Evolutionary conservation across 495 filamentous ascomycete genomes (phyloP).

Genomic region (Xylaria telfairii): DNA sequence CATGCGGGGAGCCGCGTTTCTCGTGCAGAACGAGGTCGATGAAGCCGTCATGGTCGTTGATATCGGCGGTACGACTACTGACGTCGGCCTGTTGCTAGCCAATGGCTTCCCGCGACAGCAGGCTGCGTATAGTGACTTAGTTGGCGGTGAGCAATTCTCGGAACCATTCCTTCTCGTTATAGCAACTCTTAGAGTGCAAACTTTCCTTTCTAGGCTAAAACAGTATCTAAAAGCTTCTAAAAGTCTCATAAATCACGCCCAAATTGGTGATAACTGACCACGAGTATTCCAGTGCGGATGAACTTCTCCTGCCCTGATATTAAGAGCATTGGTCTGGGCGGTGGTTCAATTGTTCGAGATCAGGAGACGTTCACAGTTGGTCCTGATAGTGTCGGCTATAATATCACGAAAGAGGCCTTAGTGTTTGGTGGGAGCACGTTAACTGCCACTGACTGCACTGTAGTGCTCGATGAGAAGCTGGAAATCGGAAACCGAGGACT

Average conservation of each 20-base stretch:
- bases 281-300: too few species aligned
- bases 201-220: too few species aligned
- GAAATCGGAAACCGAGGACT: conserved; percentile 46
- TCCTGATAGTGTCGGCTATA: conserved; percentile 63
- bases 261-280: too few species aligned
- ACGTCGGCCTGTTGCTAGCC: conserved; percentile 58
- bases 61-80: conserved; percentile 63
- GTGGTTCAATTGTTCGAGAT: conserved; percentile 56
- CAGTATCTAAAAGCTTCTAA: too few species aligned
- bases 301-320: conserved; percentile 63
- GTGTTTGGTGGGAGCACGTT: conserved; percentile 59
- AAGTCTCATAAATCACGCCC: too few species aligned
- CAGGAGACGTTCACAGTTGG: conserved; percentile 51
- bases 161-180: too few species aligned
- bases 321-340: conserved; percentile 59
- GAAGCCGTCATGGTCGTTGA: conserved; percentile 55
- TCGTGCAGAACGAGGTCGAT: conserved; percentile 42
- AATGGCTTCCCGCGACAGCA: conserved; percentile 62
- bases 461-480: conserved; percentile 44
- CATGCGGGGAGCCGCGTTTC: conserved; percentile 62
- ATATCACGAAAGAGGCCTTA: conserved; percentile 52
- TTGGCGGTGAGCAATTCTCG: too few species aligned
- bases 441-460: conserved; percentile 58
- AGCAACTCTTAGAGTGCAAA: too few species aligned
- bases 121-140: conserved; percentile 57